These are phyloP conservation scores for Aschersonia sp. DNA, from an alignment of 2,329 filamentous ascomycete species.

Conservation along the genomic window DNA sequence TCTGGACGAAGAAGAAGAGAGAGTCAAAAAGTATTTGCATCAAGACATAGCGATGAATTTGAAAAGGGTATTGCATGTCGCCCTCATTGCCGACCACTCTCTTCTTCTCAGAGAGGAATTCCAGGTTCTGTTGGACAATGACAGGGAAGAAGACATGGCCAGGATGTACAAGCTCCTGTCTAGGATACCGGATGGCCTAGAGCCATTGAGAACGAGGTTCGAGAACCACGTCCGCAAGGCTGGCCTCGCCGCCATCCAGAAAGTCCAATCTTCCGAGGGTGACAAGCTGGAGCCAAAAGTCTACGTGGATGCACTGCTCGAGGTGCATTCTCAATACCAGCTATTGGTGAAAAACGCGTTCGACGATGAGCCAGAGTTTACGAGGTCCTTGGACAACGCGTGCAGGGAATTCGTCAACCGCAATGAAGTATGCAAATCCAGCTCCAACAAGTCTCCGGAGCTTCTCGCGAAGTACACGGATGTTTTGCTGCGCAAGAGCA, in stretches of 20 bases:
- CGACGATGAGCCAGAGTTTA: conserved; percentile 91
- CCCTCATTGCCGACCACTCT: conserved; percentile 81
- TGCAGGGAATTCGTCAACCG: conserved; percentile 97
- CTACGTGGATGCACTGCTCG: conserved; percentile 87
- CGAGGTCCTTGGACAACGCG: conserved; percentile 87
- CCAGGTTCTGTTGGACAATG: conserved; percentile 81
- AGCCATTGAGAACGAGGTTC: conserved; percentile 74
- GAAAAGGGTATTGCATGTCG: conserved; percentile 77
- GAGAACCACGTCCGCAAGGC: conserved; percentile 88
- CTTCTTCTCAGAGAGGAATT: conserved; percentile 85
- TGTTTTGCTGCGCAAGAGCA: conserved; percentile 80
- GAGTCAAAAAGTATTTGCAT: conserved; percentile 83
- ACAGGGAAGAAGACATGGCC: conserved; percentile 88
- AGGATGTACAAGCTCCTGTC: conserved; percentile 90
- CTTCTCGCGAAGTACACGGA: conserved; percentile 92
- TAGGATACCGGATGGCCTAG: conserved; percentile 78
- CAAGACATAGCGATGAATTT: conserved; percentile 73
- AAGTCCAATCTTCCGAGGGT: conserved; percentile 71
- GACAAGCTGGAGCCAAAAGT: conserved; percentile 91
- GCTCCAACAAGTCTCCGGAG: conserved; percentile 88
- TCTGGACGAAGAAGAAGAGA: conserved; percentile 83
- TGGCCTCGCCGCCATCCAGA: conserved; percentile 75
- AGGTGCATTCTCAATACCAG: conserved; percentile 89
- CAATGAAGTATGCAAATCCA: conserved; percentile 88
- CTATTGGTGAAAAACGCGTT: conserved; percentile 85